Evolutionary conservation across 306 rosid species (phyloP).

Genomic region (Acacia confusa): DNA sequence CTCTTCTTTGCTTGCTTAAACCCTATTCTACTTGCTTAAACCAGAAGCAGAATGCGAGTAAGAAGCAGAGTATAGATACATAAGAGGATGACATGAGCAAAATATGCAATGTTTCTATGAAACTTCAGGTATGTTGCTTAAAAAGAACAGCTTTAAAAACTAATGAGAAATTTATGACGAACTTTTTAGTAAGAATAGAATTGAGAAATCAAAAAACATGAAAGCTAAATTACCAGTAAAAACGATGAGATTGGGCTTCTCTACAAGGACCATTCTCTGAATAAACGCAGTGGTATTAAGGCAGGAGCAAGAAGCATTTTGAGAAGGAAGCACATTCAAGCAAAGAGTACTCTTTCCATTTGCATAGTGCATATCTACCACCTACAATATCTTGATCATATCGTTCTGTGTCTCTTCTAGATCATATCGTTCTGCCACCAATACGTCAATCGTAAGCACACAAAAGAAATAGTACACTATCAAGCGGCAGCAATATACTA

Average conservation of each 20-base stretch:
- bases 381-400: slow-evolving; percentile 78
- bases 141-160: background rate
- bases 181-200: background rate
- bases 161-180: background rate
- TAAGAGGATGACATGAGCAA: background rate
- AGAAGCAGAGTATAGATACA: background rate
- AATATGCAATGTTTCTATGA: background rate
- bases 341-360: slow-evolving; percentile 65
- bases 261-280: slow-evolving; percentile 61
- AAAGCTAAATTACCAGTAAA: slow-evolving; percentile 57
- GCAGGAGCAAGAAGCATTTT: slow-evolving; percentile 62
- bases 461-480: background rate
- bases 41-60: background rate
- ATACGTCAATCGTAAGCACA: slow-evolving; percentile 35
- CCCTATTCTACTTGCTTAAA: no score
- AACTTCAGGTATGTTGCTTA: background rate
- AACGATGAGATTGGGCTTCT: slow-evolving; percentile 78
- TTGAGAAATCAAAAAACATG: no score
- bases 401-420: slow-evolving; percentile 22
- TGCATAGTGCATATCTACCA: slow-evolving; percentile 83
- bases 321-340: slow-evolving; percentile 48
- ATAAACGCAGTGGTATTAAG: slow-evolving; percentile 69
- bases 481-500: no score
- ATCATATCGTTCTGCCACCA: slow-evolving; percentile 29
- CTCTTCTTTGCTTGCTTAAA: no score